These are phyloP conservation scores for Microstegium vimineum DNA, from an alignment of 176 grass and related monocot genomes.

Conservation along the genomic window DNA sequence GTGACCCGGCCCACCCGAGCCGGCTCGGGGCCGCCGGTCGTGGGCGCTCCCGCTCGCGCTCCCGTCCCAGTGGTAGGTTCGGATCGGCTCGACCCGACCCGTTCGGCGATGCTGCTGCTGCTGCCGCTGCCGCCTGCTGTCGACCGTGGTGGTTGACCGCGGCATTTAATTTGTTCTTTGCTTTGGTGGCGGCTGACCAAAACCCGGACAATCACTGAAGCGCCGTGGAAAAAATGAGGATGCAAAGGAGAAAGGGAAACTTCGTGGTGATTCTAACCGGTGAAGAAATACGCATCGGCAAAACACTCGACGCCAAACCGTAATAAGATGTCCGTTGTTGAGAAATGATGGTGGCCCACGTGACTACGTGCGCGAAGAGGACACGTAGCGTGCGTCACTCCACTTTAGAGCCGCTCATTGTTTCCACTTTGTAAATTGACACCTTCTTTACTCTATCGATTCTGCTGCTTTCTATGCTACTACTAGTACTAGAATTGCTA, in stretches of 20 bases:
- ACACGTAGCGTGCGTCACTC: neutral
- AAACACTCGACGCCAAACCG: neutral
- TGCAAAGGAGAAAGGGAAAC: neutral
- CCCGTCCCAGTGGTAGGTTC: neutral
- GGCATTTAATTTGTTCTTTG: neutral
- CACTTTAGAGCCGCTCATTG: neutral
- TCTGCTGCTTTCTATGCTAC: neutral
- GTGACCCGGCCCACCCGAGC: neutral
- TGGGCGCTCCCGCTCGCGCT: neutral
- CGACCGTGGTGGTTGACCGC: slow-evolving; percentile 1
- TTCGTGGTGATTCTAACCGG: neutral
- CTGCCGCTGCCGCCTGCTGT: neutral
- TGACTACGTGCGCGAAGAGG: neutral
- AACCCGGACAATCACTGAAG: neutral
- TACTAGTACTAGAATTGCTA: too few relatives aligned
- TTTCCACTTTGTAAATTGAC: neutral
- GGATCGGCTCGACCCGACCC: neutral
- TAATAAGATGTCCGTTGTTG: neutral
- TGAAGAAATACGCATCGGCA: neutral
- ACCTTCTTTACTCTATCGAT: neutral
- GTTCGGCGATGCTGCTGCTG: neutral
- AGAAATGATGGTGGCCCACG: neutral
- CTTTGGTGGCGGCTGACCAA: neutral
- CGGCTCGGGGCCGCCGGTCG: neutral
- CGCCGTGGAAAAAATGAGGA: neutral